Evolutionary conservation across 2,329 filamentous ascomycete genomes (phyloP).

Genomic region (Alternaria sp.): DNA sequence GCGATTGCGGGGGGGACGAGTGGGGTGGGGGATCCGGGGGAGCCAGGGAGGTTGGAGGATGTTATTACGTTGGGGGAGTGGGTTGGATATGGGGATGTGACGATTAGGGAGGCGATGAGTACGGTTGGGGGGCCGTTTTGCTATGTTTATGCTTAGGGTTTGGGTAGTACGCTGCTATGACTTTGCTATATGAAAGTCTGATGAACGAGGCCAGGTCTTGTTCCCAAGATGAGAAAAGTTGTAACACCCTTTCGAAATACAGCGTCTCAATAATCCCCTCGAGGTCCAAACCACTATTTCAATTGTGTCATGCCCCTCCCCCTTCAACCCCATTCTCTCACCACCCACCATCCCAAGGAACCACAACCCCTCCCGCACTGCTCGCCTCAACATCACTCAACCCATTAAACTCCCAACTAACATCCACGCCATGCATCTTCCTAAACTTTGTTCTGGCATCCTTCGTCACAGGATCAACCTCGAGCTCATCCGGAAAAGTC

Average conservation of each 20-base stretch:
- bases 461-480: constrained; percentile 30
- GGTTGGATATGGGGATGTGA: constrained; percentile 34
- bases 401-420: constrained; percentile 43
- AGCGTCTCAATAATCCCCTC: background rate
- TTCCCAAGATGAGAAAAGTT: background rate
- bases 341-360: background rate
- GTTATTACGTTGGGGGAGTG: constrained; percentile 47
- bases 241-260: background rate
- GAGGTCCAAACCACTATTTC: background rate
- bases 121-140: constrained; percentile 56
- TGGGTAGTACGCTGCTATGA: background rate
- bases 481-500: constrained; percentile 62
- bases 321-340: background rate
- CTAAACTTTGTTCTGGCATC: constrained; percentile 44
- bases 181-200: background rate
- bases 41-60: constrained; percentile 54
- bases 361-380: background rate
- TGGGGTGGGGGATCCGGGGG: constrained; percentile 31
- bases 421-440: constrained; percentile 38
- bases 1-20: constrained; percentile 54
- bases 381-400: constrained; percentile 5
- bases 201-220: background rate
- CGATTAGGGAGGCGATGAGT: constrained; percentile 50
- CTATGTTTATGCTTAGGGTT: constrained; percentile 49
- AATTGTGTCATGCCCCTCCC: background rate